Evolutionary conservation across 2,329 filamentous ascomycete species (phyloP).

Genomic region (Clarireedia paspali): DNA sequence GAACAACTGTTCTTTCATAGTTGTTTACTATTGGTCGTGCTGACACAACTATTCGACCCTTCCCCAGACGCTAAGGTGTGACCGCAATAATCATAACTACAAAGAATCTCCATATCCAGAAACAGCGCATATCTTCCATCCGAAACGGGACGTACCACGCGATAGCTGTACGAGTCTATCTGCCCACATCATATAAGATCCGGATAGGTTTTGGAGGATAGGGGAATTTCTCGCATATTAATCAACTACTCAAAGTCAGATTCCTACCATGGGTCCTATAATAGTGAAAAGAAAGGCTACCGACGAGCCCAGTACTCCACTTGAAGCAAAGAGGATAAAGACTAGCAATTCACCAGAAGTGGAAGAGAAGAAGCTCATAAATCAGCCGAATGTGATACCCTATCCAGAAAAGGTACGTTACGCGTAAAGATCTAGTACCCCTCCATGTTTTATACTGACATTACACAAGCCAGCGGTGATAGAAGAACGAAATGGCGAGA

Average conservation of each 20-base stretch:
- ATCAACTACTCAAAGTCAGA: not conserved
- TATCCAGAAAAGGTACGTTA: slow-evolving; percentile 75
- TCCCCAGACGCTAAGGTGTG: too few species aligned
- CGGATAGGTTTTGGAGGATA: too few species aligned
- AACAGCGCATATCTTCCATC: too few species aligned
- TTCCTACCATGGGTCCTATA: not conserved
- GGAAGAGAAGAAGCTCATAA: slow-evolving; percentile 33
- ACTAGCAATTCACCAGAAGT: slow-evolving; percentile 36
- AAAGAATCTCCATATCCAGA: too few species aligned
- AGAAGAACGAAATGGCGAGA: slow-evolving; percentile 88
- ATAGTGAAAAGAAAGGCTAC: slow-evolving; percentile 62
- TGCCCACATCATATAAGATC: too few species aligned
- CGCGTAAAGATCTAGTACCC: not conserved
- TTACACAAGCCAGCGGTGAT: slow-evolving; percentile 66
- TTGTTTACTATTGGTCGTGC: too few species aligned
- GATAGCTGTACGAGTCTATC: too few species aligned
- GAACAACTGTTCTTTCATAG: too few species aligned
- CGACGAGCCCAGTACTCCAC: slow-evolving; percentile 53
- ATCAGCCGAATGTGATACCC: slow-evolving; percentile 53
- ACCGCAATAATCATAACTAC: too few species aligned
- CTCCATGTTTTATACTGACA: not conserved
- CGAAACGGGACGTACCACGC: too few species aligned
- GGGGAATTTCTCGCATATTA: too few species aligned
- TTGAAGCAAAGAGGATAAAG: slow-evolving; percentile 59
- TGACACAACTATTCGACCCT: too few species aligned